Conservation (phyloP, 495 filamentous ascomycete genomes). For the Glarea lozoyensis region DNA sequence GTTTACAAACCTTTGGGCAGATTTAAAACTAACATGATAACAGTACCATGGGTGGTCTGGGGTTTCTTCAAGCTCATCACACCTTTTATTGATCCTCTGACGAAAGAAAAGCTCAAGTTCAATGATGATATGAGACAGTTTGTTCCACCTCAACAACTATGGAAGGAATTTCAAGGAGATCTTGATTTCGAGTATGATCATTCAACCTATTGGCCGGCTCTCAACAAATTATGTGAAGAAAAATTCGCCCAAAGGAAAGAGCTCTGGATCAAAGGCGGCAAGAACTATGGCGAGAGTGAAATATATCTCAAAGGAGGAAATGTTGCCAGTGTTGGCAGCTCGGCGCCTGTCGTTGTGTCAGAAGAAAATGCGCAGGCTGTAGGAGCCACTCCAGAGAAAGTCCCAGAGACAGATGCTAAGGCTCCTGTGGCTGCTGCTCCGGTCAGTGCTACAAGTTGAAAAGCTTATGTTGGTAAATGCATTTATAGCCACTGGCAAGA, state of each 20-base stretch:
- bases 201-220: constrained; percentile 75
- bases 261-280: constrained; percentile 72
- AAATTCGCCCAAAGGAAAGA: constrained; percentile 47
- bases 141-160: constrained; percentile 70
- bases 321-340: constrained; percentile 11
- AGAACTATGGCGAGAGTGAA: constrained; percentile 75
- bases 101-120: constrained; percentile 87
- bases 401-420: too few species aligned
- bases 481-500: too few species aligned
- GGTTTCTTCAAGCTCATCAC: constrained; percentile 93
- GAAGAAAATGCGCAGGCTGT: not conserved
- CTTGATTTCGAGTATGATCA: constrained; percentile 85
- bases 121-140: constrained; percentile 76
- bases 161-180: constrained; percentile 52
- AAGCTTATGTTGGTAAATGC: too few species aligned
- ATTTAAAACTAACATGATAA: constrained; percentile 5
- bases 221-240: constrained; percentile 56
- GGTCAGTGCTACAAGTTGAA: not conserved
- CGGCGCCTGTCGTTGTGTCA: not conserved
- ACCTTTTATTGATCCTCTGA: constrained; percentile 91
- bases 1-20: constrained; percentile 17
- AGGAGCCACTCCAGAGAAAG: not conserved
- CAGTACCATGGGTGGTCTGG: constrained; percentile 80
- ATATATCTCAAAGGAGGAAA: constrained; percentile 52
- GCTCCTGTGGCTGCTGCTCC: too few species aligned